These are phyloP conservation scores for Corymbia citriodora DNA, from an alignment of 441 rosid species.

Conservation along the genomic window DNA sequence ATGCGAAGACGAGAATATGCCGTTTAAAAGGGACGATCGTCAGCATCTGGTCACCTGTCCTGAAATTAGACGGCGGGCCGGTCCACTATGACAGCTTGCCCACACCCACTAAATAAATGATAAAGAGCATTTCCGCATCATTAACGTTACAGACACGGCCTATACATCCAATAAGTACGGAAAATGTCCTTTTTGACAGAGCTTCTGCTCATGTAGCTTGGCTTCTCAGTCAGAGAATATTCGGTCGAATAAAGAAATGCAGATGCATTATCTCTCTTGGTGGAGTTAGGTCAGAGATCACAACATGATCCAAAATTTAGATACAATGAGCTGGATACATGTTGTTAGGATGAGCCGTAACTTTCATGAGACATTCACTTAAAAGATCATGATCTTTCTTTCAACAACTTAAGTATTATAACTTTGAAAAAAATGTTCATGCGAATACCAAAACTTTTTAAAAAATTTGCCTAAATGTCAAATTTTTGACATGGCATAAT, in stretches of 20 bases:
- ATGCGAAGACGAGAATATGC: background rate
- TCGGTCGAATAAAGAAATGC: background rate
- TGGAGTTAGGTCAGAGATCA: background rate
- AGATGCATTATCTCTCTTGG: background rate
- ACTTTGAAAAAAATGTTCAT: no score
- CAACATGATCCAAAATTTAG: accelerated
- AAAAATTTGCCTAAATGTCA: accelerated
- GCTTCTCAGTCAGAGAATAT: background rate
- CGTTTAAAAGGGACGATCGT: background rate
- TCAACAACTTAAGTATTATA: no score
- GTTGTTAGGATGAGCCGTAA: accelerated
- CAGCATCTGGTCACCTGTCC: background rate
- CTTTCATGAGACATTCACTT: no score
- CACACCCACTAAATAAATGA: background rate
- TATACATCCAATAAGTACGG: background rate
- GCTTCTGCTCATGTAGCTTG: background rate
- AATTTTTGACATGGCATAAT: accelerated
- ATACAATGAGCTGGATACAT: background rate
- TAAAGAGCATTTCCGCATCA: background rate
- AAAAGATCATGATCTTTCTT: accelerated
- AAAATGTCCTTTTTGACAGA: background rate
- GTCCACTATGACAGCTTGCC: background rate
- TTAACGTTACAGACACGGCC: background rate
- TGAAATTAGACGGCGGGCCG: background rate
- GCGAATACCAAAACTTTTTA: no score